These are phyloP conservation scores for Trebouxia sp. DNA, from an alignment of 139 green algal species.

Conservation along the genomic window DNA sequence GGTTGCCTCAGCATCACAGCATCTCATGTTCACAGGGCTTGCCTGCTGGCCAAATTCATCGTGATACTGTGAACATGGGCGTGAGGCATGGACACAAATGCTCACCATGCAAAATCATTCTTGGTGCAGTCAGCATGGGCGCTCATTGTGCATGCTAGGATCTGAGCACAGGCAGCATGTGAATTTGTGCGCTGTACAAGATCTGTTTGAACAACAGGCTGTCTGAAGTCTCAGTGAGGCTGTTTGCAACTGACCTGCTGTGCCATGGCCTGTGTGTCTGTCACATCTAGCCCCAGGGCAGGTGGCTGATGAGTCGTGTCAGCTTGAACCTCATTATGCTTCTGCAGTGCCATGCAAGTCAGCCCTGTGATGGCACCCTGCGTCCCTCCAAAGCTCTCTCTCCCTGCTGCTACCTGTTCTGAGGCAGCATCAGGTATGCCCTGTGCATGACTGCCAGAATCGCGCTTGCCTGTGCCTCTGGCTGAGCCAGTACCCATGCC, in stretches of 20 bases:
- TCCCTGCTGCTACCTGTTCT: background rate
- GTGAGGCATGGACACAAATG: too few relatives aligned
- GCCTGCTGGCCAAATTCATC: too few relatives aligned
- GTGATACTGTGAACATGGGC: too few relatives aligned
- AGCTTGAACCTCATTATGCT: background rate
- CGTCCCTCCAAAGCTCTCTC: constrained; percentile 8
- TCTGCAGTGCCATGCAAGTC: constrained; percentile 6
- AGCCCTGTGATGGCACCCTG: constrained; percentile 8
- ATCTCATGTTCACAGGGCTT: too few relatives aligned
- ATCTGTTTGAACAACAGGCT: too few relatives aligned
- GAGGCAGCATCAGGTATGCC: background rate
- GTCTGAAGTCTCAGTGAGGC: too few relatives aligned
- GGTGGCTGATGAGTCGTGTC: background rate
- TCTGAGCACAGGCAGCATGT: background rate
- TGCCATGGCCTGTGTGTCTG: background rate
- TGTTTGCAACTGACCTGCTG: background rate
- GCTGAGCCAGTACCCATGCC: background rate
- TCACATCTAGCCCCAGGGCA: background rate
- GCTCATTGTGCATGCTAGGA: too few relatives aligned
- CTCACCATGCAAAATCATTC: too few relatives aligned
- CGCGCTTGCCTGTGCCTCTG: background rate
- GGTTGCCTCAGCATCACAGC: too few relatives aligned
- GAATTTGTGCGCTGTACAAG: too few relatives aligned
- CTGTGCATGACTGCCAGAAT: background rate
- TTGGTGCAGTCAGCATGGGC: too few relatives aligned